Evolutionary conservation across 257 asterid species (phyloP), one percentile per base, ranked within the genome.

Genomic region (Striga asiatica): DNA sequence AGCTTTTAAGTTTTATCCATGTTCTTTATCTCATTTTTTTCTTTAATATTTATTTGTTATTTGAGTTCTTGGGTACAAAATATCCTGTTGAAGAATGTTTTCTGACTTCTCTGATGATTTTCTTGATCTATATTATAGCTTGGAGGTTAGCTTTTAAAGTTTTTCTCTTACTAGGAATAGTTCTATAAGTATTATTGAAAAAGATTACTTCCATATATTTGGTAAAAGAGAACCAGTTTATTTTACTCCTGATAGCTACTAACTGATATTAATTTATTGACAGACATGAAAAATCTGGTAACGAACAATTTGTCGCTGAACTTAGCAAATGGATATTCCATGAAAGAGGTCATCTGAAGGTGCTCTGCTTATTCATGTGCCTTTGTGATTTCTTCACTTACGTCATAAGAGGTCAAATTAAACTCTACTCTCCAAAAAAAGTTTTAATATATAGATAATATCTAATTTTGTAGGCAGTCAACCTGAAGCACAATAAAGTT

Each of bases 301-400:
- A 87, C 5, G 89, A 87, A 57, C 89, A 83, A 65, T 83, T 87
- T 61, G 62, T 70, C 43, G 74, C 81, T 48, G 96, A 87, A 76
- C 65, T 79, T 68, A 75, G 89, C 81, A 87, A 83, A 76, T 87
- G 96, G 96, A 73, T 87, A 60, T 87, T 87, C 83, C 96, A 87
- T 67, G 94, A 81, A 66, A 77, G 92, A 60, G 94, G 96, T 50
- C 92, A 87, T 73, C 80, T 87, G 41, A 87, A 83, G 96, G 96
- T 84, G 58, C 58, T 55, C 3, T 59, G 41, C 59, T 32, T 39
- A 11, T 39, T 23, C 23, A 23, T 34, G 25, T 46, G 25, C 34
- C 25, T 11, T 55, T 4, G 27, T 5, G 20, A 20, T 34, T 47
- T 66, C 35, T 51, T 48, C 7, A 12, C 29, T 52, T 48, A 2